Evolutionary conservation across 2,329 filamentous ascomycete genomes (phyloP).

Genomic region (Trichoderma brevicompactum): DNA sequence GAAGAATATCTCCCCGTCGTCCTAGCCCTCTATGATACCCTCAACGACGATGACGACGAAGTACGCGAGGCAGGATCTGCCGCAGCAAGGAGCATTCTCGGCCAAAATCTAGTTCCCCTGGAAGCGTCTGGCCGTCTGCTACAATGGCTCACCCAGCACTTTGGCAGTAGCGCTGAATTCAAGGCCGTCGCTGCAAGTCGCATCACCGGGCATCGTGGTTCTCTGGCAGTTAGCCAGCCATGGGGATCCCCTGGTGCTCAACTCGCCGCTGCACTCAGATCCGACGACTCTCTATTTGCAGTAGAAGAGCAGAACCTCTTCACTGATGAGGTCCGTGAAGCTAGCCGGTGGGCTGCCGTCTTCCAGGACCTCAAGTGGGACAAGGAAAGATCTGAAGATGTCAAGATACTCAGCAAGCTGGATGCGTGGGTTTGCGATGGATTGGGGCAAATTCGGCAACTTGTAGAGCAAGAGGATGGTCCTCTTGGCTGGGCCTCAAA

Average conservation of each 20-base stretch:
- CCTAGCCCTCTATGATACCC: conserved; percentile 71
- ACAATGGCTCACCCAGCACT: conserved; percentile 46
- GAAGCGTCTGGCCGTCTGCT: conserved; percentile 54
- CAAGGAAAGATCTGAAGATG: conserved; percentile 16
- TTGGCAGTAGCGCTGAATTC: conserved; percentile 46
- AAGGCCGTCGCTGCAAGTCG: conserved; percentile 47
- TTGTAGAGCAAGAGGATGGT: conserved; percentile 59
- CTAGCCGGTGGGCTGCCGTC: conserved; percentile 66
- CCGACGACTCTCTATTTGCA: conserved; percentile 75
- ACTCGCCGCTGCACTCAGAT: conserved; percentile 52
- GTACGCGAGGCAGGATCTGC: conserved; percentile 68
- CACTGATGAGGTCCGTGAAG: conserved; percentile 78
- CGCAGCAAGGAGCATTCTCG: conserved; percentile 54
- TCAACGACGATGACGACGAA: conserved; percentile 93
- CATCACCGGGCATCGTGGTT: conserved; percentile 40
- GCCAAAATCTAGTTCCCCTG: conserved; percentile 50
- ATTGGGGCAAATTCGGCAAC: conserved; percentile 50
- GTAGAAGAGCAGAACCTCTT: conserved; percentile 96
- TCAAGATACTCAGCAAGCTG: conserved; percentile 38
- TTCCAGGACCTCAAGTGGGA: conserved; percentile 43
- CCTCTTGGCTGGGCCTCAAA: conserved; percentile 75
- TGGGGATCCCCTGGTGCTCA: conserved; percentile 43
- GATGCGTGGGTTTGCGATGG: conserved; percentile 51
- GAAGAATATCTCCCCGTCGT: conserved; percentile 59
- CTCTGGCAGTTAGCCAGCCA: conserved; percentile 29